Conservation (phyloP, 257 asterid species). For the Echium plantagineum region DNA sequence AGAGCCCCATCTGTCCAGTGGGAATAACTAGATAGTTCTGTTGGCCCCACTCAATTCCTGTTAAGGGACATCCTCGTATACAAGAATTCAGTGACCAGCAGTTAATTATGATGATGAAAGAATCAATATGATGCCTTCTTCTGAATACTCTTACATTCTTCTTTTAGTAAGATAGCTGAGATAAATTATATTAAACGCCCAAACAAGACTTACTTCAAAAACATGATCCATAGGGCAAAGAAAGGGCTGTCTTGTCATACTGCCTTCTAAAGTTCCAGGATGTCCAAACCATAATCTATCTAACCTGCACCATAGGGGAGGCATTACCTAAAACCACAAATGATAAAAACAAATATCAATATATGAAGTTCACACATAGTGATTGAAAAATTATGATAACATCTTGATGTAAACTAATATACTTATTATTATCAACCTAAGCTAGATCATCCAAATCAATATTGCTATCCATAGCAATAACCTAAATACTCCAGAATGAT, state of each 20-base stretch:
- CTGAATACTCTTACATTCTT: not conserved
- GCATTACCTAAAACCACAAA: slow-evolving; percentile 96
- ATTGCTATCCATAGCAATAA: not conserved
- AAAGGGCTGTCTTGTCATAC: slow-evolving; percentile 90
- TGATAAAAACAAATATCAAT: slow-evolving; percentile 33
- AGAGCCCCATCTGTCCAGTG: too few relatives aligned
- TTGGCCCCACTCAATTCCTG: too few relatives aligned
- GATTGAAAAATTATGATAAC: slow-evolving; percentile 2
- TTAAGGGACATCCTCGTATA: too few relatives aligned
- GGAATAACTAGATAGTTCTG: too few relatives aligned
- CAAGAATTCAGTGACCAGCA: too few relatives aligned
- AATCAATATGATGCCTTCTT: not conserved
- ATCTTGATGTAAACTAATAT: not conserved
- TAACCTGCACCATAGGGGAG: slow-evolving; percentile 99
- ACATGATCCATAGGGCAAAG: slow-evolving; percentile 95
- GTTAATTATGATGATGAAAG: not conserved
- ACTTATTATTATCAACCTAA: not conserved
- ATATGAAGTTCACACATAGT: slow-evolving; percentile 16
- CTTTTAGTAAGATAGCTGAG: slow-evolving; percentile 2
- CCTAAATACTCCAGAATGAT: not conserved
- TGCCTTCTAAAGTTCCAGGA: slow-evolving; percentile 71
- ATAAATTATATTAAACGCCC: slow-evolving; percentile 9
- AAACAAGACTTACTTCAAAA: slow-evolving; percentile 54
- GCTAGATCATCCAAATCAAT: not conserved
- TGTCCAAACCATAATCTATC: slow-evolving; percentile 99